Conservation (phyloP, 768 basidiomycete genomes). For the Chalciporus sphaerocephalus region DNA sequence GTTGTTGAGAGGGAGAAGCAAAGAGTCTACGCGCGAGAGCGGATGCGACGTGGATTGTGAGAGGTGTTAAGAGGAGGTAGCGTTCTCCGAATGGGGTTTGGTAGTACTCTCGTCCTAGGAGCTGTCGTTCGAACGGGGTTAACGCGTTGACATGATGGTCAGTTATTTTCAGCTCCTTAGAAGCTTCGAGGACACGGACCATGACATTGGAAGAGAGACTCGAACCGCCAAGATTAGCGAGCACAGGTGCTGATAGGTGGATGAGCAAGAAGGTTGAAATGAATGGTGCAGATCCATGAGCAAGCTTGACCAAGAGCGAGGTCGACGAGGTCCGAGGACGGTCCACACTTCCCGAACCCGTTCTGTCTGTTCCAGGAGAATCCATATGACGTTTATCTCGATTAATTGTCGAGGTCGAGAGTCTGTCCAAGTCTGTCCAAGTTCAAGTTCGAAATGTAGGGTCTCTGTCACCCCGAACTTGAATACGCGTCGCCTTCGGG, state of each 20-base stretch:
- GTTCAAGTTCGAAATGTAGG: no score
- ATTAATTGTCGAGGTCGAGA: no score
- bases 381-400: neutral
- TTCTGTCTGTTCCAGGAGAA: neutral
- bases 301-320: slow-evolving; percentile 48
- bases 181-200: slow-evolving; percentile 54
- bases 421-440: no score
- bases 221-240: slow-evolving; percentile 70
- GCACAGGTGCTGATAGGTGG: slow-evolving; percentile 72
- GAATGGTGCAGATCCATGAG: slow-evolving; percentile 72
- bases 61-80: slow-evolving; percentile 61
- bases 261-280: slow-evolving; percentile 68
- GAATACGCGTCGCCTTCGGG: no score
- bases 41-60: slow-evolving; percentile 60
- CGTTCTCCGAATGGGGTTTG: slow-evolving; percentile 67
- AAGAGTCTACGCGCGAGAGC: slow-evolving; percentile 58
- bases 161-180: neutral
- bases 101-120: slow-evolving; percentile 84
- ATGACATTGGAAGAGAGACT: slow-evolving; percentile 65
- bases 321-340: slow-evolving; percentile 1
- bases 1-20: slow-evolving; percentile 30
- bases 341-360: neutral
- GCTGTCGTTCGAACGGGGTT: no score
- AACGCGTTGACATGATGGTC: neutral
- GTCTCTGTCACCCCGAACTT: no score